Base-by-base conservation (phyloP, 192 early-diverging fungal genomes). In the Backusella luteola region DNA sequence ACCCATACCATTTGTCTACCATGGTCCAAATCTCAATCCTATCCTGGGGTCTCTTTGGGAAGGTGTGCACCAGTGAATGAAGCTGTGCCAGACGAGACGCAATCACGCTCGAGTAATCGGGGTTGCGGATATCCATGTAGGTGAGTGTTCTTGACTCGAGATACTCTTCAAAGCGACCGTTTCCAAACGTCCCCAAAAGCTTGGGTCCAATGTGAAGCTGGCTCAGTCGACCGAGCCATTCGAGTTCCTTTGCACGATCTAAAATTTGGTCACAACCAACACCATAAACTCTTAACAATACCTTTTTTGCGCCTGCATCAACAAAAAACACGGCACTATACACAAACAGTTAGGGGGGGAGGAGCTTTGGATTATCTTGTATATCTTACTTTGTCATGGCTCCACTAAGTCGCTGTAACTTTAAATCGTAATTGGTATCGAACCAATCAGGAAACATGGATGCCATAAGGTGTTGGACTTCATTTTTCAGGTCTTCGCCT, bases 111-210 rank as follows among this genome's bases (percentile, higher is more conserved):
- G 92, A 93, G 17, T 85, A 92, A 8, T 79, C 81, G 0, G 87
- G 86, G 32, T 92, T 72, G 17, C 93, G 80, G n/a, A 97, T 88
- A 35, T 94, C 93, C 2, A 85, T 80, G 49, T 86, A 87, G 1
- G 85, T 91, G 39, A 97, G 83, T 0, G 94, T 95, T 0, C 81
- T 85, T 52, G 92, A 93, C 70, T 93, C 90, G 2, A 97, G 82
- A 73, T 88, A 96, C 77, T 97, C 87, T 70, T 97, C 95, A 73
- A 96, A 83, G 1, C 95, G 86, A 23, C 95, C 95, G 78, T 97
- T 97, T 12, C 80, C 85, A 79, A 96, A 97, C 11, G 90, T 90
- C 0, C 88, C 92, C 4, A 93, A 82, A 44, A 97, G 73, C 9
- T 79, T 81, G 17, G 95, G 92, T 3, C 94, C 95, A 32, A 94